Percentiles rank a stretch among this genome's conserved stretches.
These are phyloP conservation scores for Puccinia coronata DNA, from an alignment of 1,284 basidiomycete genomes.

Conservation along the genomic window DNA sequence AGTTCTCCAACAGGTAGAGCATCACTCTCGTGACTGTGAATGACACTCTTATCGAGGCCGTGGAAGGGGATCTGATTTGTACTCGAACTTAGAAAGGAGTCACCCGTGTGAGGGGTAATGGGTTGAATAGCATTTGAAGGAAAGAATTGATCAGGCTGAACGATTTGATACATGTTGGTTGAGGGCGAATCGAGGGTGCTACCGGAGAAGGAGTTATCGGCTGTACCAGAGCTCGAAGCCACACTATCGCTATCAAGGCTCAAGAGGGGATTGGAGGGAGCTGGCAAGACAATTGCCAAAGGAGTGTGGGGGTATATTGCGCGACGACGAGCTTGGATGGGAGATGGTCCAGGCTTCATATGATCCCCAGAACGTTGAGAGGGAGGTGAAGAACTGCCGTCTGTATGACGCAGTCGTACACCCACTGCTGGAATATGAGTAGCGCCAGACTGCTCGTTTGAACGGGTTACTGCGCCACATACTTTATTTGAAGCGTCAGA, in stretches of 20 bases:
- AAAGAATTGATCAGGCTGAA: constrained; percentile 45
- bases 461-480: constrained; percentile 25
- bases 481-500: constrained; percentile 1
- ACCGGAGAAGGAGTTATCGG: constrained; percentile 6
- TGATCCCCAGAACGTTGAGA: constrained; percentile 7
- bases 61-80: constrained; percentile 19
- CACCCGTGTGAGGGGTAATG: not conserved
- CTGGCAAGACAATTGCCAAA: constrained; percentile 37
- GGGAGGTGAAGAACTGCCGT: not conserved
- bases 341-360: constrained; percentile 11
- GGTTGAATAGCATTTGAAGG: constrained; percentile 29
- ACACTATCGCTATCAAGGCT: constrained; percentile 20
- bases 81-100: constrained; percentile 6
- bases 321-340: constrained; percentile 31
- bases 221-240: constrained; percentile 18
- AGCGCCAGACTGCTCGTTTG: constrained; percentile 2
- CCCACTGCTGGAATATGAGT: not conserved
- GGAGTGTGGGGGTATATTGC: constrained; percentile 35
- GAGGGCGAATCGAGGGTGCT: constrained; percentile 18
- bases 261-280: constrained; percentile 3
- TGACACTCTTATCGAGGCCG: constrained; percentile 16
- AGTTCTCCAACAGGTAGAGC: constrained; percentile 44
- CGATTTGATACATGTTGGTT: constrained; percentile 41
- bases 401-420: not conserved
- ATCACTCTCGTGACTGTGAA: constrained; percentile 8